Conservation (phyloP, 208 protist genomes). For the Trypanosoma melophagium region DNA sequence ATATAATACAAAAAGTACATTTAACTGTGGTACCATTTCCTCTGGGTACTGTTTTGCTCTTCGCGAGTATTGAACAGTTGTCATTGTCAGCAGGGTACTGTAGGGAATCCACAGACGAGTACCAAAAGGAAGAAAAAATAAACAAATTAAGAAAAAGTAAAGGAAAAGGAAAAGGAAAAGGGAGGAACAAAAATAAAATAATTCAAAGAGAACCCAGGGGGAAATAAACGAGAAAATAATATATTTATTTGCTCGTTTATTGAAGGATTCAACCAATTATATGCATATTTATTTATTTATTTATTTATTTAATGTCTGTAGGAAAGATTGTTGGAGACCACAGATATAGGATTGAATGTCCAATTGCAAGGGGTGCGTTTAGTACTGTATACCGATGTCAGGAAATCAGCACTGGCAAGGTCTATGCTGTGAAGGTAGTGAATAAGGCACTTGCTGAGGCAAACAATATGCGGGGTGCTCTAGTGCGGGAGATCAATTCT, state of each 20-base stretch:
- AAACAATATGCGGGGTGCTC: constrained; percentile 56
- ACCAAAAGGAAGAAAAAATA: background rate
- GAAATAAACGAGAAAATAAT: background rate
- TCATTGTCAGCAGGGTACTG: too few species aligned
- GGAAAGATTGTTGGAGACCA: constrained; percentile 63
- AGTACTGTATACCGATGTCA: constrained; percentile 81
- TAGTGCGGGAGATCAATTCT: constrained; percentile 71
- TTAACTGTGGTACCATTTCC: too few species aligned
- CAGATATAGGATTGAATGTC: constrained; percentile 60
- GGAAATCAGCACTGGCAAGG: constrained; percentile 33
- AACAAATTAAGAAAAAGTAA: background rate
- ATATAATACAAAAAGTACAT: too few species aligned
- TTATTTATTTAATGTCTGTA: constrained; percentile 27
- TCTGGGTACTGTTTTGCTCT: too few species aligned
- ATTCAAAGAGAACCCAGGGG: background rate
- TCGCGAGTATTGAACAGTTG: too few species aligned
- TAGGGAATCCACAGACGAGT: background rate
- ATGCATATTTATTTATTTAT: too few species aligned
- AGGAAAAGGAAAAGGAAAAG: background rate
- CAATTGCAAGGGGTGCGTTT: constrained; percentile 74
- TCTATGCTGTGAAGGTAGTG: constrained; percentile 77
- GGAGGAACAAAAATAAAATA: background rate
- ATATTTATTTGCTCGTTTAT: background rate
- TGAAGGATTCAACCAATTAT: too few species aligned
- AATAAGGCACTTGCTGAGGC: constrained; percentile 38